Evolutionary conservation across 1,139 yeast species (phyloP), one percentile per base, ranked within the genome.

Genomic region (Blastobotrys niveus): DNA sequence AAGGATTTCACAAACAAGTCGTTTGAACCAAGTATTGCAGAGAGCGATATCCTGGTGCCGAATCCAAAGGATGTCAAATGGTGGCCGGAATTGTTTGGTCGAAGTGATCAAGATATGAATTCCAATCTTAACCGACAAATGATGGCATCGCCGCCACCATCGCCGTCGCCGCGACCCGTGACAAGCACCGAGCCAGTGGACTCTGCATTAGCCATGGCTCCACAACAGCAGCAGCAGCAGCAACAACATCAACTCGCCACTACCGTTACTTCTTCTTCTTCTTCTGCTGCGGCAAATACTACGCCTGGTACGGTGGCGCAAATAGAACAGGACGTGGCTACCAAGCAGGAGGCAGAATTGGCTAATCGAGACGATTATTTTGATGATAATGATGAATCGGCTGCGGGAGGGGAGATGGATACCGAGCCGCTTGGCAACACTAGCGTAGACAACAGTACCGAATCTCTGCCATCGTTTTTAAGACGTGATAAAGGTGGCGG

Each of bases 21-120:
- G 2, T 87, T 75, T 56, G 50, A 48, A 5, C 30, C 45, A 3
- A 36, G 25, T 9, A 19, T 20, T 32, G 53, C 52, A 40, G 62
- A 59, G 5, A 67, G 62, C 3, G 72, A 69, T 3, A 73, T 73
- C 21, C 79, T 85, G 52, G 62, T 85, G 40, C 87, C 93, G 38
- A 84, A 87, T 52, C 71, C 72, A 49, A 73, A 75, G 27, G 80
- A 80, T 42, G 74, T 87, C 19, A 76, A 74, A 52, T 89, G 95
- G 89, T 89, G 97, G 97, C 77, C 75, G 56, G 94, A 86, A 55
- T 65, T 85, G 33, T 87, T 75, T 58, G 95, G 96, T 0, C 67
- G 93, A 41, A 69, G 78, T 3, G 84, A 84, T 56, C 79, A 79
- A 50, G 96, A 88, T 56, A 80, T 88, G 93, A 86, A 85, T 58